Percentiles rank a stretch among this genome's conserved stretches.
Conservation (phyloP, 2,329 filamentous ascomycete species). For the Orbilia brochopaga region DNA sequence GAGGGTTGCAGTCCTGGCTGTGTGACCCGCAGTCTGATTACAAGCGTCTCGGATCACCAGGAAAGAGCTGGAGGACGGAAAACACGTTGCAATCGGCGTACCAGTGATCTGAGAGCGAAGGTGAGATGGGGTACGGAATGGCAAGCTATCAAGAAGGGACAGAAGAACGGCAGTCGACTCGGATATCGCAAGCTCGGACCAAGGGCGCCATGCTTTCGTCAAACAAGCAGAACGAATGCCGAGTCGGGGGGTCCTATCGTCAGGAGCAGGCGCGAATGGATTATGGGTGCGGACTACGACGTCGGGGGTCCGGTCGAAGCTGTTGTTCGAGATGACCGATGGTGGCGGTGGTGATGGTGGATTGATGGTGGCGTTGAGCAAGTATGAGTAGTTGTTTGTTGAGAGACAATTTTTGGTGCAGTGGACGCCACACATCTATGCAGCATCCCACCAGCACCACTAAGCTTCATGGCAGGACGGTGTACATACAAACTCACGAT, state of each 20-base stretch:
- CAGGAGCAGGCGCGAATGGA: neutral
- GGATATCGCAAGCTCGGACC: conserved; percentile 48
- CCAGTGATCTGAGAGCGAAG: no score
- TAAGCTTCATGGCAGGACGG: neutral
- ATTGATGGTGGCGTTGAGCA: conserved; percentile 3
- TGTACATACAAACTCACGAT: neutral
- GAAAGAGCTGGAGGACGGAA: neutral
- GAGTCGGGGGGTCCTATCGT: conserved; percentile 9
- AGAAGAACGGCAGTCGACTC: conserved; percentile 45
- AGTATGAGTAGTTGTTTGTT: neutral
- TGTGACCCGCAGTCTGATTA: neutral
- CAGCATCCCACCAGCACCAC: neutral
- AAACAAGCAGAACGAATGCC: conserved; percentile 38
- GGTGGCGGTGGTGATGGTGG: conserved; percentile 20
- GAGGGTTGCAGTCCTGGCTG: neutral
- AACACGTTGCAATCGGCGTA: neutral
- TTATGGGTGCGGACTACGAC: neutral
- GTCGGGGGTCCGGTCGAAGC: conserved; percentile 12
- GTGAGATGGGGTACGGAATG: conserved; percentile 19
- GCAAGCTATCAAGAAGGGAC: conserved; percentile 41
- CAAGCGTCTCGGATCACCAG: neutral
- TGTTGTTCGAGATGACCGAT: conserved; percentile 23
- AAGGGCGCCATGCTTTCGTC: conserved; percentile 49
- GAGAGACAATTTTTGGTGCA: conserved; percentile 13
- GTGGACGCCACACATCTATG: conserved; percentile 15